phyloP scores from a whole-genome alignment of 2,329 filamentous ascomycete species.

The Fusarium transvaalense region DNA sequence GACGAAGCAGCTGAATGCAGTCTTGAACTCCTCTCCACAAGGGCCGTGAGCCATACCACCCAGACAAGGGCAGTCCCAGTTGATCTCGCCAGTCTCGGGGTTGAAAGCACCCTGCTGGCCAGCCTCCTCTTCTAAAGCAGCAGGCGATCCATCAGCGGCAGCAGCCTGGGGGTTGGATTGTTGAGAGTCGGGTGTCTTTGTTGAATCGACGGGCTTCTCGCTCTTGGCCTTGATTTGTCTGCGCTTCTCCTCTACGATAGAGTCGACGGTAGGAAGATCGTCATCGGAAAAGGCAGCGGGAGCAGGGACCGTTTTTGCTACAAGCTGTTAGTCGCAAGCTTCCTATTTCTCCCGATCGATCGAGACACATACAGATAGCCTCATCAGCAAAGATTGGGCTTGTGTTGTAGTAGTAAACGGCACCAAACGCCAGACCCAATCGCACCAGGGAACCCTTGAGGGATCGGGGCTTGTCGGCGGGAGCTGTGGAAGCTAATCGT shows the following conservation, averaged over 20 bases:
- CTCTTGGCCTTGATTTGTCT: constrained; percentile 57
- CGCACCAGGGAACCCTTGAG: constrained; percentile 83
- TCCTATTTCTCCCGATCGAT: background rate
- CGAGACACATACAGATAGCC: constrained; percentile 73
- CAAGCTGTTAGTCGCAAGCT: constrained; percentile 22
- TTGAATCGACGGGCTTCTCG: constrained; percentile 40
- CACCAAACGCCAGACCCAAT: constrained; percentile 80
- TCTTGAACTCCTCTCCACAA: constrained; percentile 94
- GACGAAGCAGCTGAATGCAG: constrained; percentile 98
- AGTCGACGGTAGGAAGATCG: constrained; percentile 74
- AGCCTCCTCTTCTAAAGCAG: constrained; percentile 81
- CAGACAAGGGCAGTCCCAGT: constrained; percentile 98
- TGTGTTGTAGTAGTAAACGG: constrained; percentile 95
- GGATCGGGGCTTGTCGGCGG: constrained; percentile 76
- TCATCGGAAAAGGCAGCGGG: constrained; percentile 68
- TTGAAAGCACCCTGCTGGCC: constrained; percentile 94
- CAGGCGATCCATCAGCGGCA: constrained; percentile 56
- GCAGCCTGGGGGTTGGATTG: constrained; percentile 47
- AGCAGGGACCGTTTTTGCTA: constrained; percentile 53
- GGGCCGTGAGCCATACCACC: constrained; percentile 97
- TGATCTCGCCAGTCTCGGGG: constrained; percentile 98
- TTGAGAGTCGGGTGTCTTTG: constrained; percentile 45
- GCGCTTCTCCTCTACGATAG: constrained; percentile 74
- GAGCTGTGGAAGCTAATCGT: constrained; percentile 65
- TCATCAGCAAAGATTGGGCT: constrained; percentile 89